Evolutionary conservation across 2,329 filamentous ascomycete genomes (phyloP).

Genomic region (Aureobasidium mangrovei): DNA sequence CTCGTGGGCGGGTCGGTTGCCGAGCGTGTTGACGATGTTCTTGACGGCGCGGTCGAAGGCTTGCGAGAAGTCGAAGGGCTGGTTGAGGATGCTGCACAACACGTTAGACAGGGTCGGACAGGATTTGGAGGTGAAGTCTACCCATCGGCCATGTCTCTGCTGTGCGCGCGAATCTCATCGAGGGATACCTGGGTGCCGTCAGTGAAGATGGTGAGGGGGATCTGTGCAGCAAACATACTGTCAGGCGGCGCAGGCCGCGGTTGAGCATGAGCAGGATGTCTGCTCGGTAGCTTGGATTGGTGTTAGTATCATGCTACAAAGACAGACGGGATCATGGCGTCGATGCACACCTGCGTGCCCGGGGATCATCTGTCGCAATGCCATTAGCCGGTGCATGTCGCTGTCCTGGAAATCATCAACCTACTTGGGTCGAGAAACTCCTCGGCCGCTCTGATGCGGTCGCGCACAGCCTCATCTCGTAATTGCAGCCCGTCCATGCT

Average conservation of each 20-base stretch:
- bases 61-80: constrained; percentile 79
- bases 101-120: neutral
- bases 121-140: constrained; percentile 21
- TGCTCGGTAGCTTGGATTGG: constrained; percentile 67
- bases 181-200: constrained; percentile 42
- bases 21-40: constrained; percentile 72
- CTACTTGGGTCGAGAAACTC: constrained; percentile 89
- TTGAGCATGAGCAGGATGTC: constrained; percentile 75
- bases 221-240: constrained; percentile 30
- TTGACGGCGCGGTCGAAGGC: constrained; percentile 89
- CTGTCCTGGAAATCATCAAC: constrained; percentile 19
- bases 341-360: constrained; percentile 43
- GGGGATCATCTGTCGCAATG: constrained; percentile 43
- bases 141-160: constrained; percentile 67
- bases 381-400: constrained; percentile 11
- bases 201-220: neutral
- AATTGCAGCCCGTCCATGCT: constrained; percentile 65
- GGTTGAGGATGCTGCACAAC: constrained; percentile 57
- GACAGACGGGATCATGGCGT: neutral
- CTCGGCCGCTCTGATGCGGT: constrained; percentile 77
- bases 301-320: neutral
- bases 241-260: constrained; percentile 49
- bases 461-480: constrained; percentile 72
- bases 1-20: constrained; percentile 66
- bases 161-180: constrained; percentile 86